phyloP scores from a whole-genome alignment of 441 rosid genomes.

The Jatropha multifida region DNA sequence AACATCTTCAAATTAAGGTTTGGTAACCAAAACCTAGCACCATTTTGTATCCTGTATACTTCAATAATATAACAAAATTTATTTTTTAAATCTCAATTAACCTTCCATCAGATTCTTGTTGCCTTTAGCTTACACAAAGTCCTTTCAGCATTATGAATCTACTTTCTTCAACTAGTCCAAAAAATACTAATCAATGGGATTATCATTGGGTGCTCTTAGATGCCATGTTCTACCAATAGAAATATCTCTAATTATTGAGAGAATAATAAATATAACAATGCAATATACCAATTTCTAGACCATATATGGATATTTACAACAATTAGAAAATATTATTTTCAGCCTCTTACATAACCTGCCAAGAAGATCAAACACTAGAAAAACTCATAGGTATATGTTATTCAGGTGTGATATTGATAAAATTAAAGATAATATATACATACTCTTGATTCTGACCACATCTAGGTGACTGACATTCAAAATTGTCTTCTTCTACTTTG shows the following conservation, averaged over 20 bases:
- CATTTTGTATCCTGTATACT: background rate
- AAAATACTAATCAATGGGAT: slow-evolving; percentile 3
- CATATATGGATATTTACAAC: background rate
- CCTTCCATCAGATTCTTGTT: background rate
- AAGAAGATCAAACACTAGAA: background rate
- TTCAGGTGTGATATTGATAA: background rate
- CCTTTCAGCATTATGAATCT: background rate
- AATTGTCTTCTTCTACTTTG: background rate
- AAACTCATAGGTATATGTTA: background rate
- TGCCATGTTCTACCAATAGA: background rate
- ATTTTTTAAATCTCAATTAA: background rate
- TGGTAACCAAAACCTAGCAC: background rate
- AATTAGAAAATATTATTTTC: background rate
- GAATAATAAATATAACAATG: background rate
- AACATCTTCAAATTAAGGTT: background rate
- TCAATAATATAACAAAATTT: background rate
- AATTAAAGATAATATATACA: background rate
- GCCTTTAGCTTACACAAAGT: background rate
- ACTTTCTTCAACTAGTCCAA: no score
- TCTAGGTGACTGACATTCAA: background rate
- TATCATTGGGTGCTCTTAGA: background rate
- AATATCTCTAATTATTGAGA: no score
- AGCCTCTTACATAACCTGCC: background rate
- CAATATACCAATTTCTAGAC: background rate
- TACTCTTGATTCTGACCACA: background rate